A percentile compares a stretch with the other conserved stretches of the same genome.
phyloP scores from a whole-genome alignment of 345 rosid species.

The Populus tremula region DNA sequence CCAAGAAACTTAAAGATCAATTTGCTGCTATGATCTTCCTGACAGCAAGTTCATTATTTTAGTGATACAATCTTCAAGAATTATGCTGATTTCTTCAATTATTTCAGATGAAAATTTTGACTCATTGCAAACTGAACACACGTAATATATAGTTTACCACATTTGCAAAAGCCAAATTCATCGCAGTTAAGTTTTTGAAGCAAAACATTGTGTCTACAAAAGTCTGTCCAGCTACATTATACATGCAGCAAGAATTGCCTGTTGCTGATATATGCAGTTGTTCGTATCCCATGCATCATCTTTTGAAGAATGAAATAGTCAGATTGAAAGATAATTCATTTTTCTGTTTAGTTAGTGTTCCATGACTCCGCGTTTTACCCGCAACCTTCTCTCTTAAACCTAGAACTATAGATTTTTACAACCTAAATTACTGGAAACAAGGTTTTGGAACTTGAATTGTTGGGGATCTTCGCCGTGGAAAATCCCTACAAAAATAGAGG shows the following conservation, averaged over 20 bases:
- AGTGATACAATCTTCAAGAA: not conserved
- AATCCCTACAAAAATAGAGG: slow-evolving; percentile 15
- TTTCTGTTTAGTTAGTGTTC: too few relatives aligned
- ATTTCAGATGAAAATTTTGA: not conserved
- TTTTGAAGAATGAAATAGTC: not conserved
- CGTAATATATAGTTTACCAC: not conserved
- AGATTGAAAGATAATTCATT: too few relatives aligned
- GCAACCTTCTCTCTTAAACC: too few relatives aligned
- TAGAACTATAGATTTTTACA: too few relatives aligned
- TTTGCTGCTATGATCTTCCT: not conserved
- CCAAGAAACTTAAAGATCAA: slow-evolving; percentile 6
- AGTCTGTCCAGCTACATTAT: not conserved
- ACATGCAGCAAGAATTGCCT: not conserved
- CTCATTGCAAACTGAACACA: not conserved
- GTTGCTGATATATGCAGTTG: not conserved
- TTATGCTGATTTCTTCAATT: not conserved
- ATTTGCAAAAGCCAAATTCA: not conserved
- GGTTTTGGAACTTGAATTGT: not conserved
- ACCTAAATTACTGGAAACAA: too few relatives aligned
- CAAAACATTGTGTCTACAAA: not conserved
- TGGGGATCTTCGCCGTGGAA: not conserved
- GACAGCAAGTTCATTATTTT: not conserved
- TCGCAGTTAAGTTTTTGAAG: not conserved
- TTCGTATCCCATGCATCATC: not conserved
- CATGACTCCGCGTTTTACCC: too few relatives aligned